Evolutionary conservation across 257 asterid species (phyloP).

Genomic region (Anisodus tanguticus): DNA sequence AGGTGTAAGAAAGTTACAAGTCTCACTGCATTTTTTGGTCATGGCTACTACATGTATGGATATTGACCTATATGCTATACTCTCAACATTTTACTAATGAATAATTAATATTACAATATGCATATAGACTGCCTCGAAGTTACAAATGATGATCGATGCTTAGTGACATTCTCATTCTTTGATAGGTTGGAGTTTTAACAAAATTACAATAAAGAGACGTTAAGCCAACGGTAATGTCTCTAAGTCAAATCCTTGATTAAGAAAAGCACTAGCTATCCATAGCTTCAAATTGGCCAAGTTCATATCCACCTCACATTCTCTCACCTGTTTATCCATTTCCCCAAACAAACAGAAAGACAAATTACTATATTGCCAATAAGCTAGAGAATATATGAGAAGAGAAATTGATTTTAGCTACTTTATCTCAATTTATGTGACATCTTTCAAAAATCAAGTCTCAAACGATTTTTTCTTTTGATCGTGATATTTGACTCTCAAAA

Average conservation of each 20-base stretch:
- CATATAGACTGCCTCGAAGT: background rate
- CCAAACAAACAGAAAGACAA: background rate
- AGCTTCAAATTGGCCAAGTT: slow-evolving; percentile 59
- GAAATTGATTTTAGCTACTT: background rate
- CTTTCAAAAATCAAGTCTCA: too few relatives aligned
- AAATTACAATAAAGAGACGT: background rate
- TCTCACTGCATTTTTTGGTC: too few relatives aligned
- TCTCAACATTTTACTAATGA: too few relatives aligned
- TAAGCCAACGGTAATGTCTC: slow-evolving; percentile 33
- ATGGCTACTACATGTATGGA: too few relatives aligned
- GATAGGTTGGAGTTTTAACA: background rate
- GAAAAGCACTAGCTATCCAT: slow-evolving; percentile 64
- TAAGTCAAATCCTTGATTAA: slow-evolving; percentile 73
- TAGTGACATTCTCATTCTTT: background rate
- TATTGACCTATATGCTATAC: too few relatives aligned
- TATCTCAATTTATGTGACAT: background rate
- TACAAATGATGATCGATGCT: background rate
- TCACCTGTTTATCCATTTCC: slow-evolving; percentile 47
- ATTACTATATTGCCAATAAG: background rate
- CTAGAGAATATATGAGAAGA: background rate
- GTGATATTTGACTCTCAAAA: too few relatives aligned
- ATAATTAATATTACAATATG: too few relatives aligned
- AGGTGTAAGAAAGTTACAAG: too few relatives aligned
- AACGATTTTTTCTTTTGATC: too few relatives aligned
- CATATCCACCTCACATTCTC: slow-evolving; percentile 52